Base-by-base conservation (phyloP, 163 green algal genomes). In the Volvox carteri region DNA sequence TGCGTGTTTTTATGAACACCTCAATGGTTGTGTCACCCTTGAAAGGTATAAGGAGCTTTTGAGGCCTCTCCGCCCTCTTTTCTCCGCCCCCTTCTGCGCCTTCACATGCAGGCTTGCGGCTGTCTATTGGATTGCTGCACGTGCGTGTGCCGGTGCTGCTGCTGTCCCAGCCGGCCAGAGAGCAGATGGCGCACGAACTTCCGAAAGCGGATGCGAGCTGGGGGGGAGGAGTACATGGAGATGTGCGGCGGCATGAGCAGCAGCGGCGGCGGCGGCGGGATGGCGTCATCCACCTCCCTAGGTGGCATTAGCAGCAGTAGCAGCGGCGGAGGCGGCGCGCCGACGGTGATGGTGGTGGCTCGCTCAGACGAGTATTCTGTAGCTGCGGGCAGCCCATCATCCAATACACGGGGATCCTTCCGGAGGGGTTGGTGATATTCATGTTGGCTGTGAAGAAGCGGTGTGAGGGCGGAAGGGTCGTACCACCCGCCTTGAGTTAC, bases 181-280 rank as follows among this genome's bases (percentile, higher is more conserved):
- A 58, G 33, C 46, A 21, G 35, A 3, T 87, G 81, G 81, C 81
- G 81, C 23, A 44, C 25, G 19, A 62, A 54, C 11, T 21, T 73
- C 42, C 42, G 58, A 2, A 39, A 42, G 46, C 46, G 46, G 46
- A 87, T 80, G 44, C 60, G 44, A 3, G 18, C 72, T 28, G 81
- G 28, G 33, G 65, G 65, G 14, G 81, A 87, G 33, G 81, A 87
- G 33, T 87, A 87, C 48, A 25, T 78, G 44, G 81, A 87, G 81
- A 87, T 87, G 81, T 41, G 60, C 14, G 78, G 60, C 11, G 56
- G 54, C 23, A 19, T 76, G 41, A 33, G 19, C 1, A 23, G 50
- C 33, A 84, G 76, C 76, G 54, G 50, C 52, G 8, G 25, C 19
- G 79, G 62, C 28, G 58, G 39, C 11, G 56, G 54, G 18, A 19